phyloP scores from a whole-genome alignment of 805 yeast genomes.

The Kodamaea kakaduensis region DNA sequence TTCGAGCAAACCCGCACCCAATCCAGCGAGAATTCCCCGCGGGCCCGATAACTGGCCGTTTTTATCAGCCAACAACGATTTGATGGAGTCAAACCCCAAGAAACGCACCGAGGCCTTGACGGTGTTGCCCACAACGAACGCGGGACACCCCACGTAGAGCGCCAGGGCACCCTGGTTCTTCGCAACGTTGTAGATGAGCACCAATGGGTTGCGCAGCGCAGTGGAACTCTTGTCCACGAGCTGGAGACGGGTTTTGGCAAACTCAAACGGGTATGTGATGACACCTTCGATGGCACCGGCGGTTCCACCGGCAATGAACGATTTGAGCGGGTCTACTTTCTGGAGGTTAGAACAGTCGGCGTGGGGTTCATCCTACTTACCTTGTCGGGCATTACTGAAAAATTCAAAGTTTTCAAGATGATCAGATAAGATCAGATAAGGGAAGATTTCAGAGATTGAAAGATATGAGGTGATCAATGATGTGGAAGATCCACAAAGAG shows the following conservation, averaged over 20 bases:
- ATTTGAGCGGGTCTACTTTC: conserved; percentile 65
- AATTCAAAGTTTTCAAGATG: too few relatives aligned
- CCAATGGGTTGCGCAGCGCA: conserved; percentile 78
- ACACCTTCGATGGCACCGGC: conserved; percentile 97
- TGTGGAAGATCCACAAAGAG: too few relatives aligned
- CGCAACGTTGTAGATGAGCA: conserved; percentile 69
- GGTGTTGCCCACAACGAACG: conserved; percentile 92
- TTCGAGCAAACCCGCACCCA: conserved; percentile 94
- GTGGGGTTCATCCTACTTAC: conserved; percentile 1
- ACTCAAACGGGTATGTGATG: conserved; percentile 93
- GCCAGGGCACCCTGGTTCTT: conserved; percentile 74
- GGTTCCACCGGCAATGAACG: conserved; percentile 91
- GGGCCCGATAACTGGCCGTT: conserved; percentile 86
- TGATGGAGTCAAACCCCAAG: conserved; percentile 86
- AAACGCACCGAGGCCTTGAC: conserved; percentile 95
- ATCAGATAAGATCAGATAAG: too few relatives aligned
- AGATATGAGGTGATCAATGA: too few relatives aligned
- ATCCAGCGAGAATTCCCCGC: conserved; percentile 92
- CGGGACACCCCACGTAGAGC: conserved; percentile 93
- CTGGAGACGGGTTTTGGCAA: conserved; percentile 92
- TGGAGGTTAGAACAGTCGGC: conserved; percentile 5
- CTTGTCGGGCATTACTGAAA: conserved; percentile 5
- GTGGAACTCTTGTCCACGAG: conserved; percentile 62
- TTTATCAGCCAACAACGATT: conserved; percentile 69
- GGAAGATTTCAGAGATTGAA: too few relatives aligned